Evolutionary conservation across 805 yeast genomes (phyloP).

Genomic region (Suhomyces kilbournensis): DNA sequence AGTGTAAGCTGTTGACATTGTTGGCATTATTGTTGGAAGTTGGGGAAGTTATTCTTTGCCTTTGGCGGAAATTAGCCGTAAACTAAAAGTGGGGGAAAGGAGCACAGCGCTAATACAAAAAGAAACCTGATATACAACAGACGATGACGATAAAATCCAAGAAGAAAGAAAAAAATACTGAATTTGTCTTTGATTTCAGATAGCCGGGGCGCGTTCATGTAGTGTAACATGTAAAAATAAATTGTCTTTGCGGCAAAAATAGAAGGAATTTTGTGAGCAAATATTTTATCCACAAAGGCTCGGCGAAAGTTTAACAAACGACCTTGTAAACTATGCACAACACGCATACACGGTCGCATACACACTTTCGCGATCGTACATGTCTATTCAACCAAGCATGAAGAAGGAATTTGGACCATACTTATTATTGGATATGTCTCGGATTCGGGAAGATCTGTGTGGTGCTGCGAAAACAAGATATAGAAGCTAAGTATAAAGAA

Average conservation of each 20-base stretch:
- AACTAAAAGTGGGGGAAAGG: background rate
- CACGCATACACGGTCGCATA: background rate
- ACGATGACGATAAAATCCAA: background rate
- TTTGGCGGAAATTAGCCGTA: background rate
- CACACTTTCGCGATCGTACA: background rate
- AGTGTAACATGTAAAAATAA: background rate
- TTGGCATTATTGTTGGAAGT: background rate
- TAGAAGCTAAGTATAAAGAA: too few species aligned
- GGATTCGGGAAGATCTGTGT: background rate
- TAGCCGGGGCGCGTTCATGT: background rate
- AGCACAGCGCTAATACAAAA: background rate
- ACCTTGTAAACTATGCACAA: background rate
- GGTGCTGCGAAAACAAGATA: too few species aligned
- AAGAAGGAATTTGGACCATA: background rate
- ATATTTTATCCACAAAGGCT: background rate
- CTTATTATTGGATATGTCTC: background rate
- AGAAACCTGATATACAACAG: background rate
- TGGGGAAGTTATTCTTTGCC: background rate
- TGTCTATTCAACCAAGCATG: background rate
- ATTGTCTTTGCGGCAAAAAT: background rate
- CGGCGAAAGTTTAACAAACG: background rate
- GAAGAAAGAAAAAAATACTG: background rate
- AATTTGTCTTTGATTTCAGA: background rate
- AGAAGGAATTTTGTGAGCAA: background rate
- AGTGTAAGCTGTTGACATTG: background rate